Evolutionary conservation across 1,284 basidiomycete species (phyloP).

Genomic region (Blastosporella zonata): DNA sequence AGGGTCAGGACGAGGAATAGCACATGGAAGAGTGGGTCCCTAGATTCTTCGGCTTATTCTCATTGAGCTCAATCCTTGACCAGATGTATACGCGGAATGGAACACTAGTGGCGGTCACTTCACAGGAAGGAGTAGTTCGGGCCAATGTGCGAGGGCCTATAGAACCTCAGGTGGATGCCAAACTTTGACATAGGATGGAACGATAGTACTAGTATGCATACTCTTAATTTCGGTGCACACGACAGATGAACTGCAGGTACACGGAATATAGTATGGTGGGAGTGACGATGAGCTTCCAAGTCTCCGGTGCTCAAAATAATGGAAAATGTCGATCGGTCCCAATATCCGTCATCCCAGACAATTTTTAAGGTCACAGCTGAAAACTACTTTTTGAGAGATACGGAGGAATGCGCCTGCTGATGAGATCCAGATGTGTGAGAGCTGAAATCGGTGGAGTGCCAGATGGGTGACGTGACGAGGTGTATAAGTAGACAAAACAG

Average conservation of each 20-base stretch:
- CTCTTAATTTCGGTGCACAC: no score
- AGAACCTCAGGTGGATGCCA: conserved; percentile 29
- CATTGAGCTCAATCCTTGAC: conserved; percentile 10
- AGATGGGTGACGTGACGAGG: conserved; percentile 10
- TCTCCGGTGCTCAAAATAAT: no score
- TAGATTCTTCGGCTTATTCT: neutral
- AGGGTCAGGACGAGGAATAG: conserved; percentile 72
- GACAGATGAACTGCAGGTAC: no score
- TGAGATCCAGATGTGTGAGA: conserved; percentile 5
- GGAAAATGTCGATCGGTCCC: neutral
- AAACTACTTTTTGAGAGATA: conserved; percentile 13
- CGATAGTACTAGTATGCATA: no score
- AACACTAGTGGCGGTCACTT: conserved; percentile 70
- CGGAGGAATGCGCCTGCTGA: conserved; percentile 7
- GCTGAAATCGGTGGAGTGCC: conserved; percentile 9
- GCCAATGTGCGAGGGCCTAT: conserved; percentile 48
- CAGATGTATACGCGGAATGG: conserved; percentile 77
- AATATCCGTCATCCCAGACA: neutral
- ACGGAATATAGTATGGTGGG: no score
- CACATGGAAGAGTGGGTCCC: conserved; percentile 66
- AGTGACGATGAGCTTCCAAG: no score
- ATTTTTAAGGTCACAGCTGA: conserved; percentile 1
- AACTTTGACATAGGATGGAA: conserved; percentile 30
- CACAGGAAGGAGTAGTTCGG: conserved; percentile 82
- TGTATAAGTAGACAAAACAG: conserved; percentile 24